Evolutionary conservation across 352 stramenopile species (phyloP).

Genomic region (Globisporangium uncinulatum): DNA sequence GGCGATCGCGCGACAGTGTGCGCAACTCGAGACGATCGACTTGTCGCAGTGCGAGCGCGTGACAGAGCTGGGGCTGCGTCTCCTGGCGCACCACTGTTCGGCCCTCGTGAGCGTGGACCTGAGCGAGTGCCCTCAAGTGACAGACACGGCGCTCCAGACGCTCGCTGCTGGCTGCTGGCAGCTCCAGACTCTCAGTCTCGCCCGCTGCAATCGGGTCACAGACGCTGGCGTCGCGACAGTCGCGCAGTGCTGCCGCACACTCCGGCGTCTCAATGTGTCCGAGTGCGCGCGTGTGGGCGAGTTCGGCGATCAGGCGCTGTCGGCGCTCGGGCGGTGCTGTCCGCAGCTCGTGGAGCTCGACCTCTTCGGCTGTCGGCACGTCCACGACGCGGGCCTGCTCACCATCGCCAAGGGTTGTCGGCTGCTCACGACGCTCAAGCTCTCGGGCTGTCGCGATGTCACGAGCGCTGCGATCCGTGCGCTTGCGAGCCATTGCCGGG

Average conservation of each 20-base stretch:
- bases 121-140: conserved; percentile 79
- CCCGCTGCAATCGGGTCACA: conserved; percentile 70
- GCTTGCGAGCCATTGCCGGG: conserved; percentile 66
- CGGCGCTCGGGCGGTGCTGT: conserved; percentile 86
- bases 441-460: conserved; percentile 84
- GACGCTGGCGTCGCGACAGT: conserved; percentile 85
- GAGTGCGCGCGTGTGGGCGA: conserved; percentile 85
- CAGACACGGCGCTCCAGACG: conserved; percentile 78
- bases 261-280: conserved; percentile 81
- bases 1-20: conserved; percentile 76
- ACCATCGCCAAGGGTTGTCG: conserved; percentile 81
- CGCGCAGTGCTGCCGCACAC: conserved; percentile 78
- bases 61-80: conserved; percentile 86
- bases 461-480: conserved; percentile 68
- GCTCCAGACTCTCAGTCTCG: conserved; percentile 77
- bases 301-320: conserved; percentile 89
- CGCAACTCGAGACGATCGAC: conserved; percentile 64
- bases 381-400: conserved; percentile 74
- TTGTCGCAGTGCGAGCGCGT: conserved; percentile 70
- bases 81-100: conserved; percentile 84
- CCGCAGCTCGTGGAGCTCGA: conserved; percentile 68
- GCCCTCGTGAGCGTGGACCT: conserved; percentile 73
- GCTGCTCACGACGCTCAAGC: conserved; percentile 75
- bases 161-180: conserved; percentile 86
- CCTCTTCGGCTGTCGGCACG: conserved; percentile 86